phyloP scores from a whole-genome alignment of 208 protist genomes.

The Leishmania amazonensis region DNA sequence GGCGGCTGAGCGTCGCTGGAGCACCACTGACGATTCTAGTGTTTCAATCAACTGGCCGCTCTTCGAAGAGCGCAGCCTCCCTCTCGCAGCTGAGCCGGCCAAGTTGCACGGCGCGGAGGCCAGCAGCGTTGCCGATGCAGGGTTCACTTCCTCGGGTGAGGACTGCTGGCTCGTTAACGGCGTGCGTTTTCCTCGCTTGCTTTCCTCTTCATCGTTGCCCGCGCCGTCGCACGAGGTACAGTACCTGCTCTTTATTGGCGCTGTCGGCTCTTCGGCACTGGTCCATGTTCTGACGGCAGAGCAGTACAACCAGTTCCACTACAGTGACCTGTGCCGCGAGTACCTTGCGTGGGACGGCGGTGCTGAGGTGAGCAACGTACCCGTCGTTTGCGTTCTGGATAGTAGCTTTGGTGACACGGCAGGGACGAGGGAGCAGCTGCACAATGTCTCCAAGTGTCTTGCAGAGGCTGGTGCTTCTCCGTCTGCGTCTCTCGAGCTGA shows the following conservation, averaged over 20 bases:
- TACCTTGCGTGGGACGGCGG: constrained; percentile 38
- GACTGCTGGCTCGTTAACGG: constrained; percentile 69
- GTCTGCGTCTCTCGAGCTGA: neutral
- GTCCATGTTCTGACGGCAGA: constrained; percentile 64
- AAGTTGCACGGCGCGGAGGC: neutral
- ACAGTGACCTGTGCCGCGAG: constrained; percentile 42
- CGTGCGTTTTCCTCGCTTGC: constrained; percentile 52
- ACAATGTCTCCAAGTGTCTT: neutral
- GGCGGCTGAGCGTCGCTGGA: constrained; percentile 15
- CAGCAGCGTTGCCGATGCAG: neutral
- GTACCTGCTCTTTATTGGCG: constrained; percentile 74
- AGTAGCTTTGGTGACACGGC: constrained; percentile 34
- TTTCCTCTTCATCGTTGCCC: neutral
- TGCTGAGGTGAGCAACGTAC: constrained; percentile 13
- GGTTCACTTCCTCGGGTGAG: neutral
- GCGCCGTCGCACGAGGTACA: constrained; percentile 35
- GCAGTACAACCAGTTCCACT: constrained; percentile 80
- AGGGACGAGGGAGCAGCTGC: neutral
- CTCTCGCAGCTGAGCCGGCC: neutral
- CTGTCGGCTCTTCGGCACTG: constrained; percentile 38
- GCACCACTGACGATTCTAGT: neutral
- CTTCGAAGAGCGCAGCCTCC: constrained; percentile 16
- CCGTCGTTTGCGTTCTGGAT: constrained; percentile 54
- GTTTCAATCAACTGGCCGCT: constrained; percentile 27
- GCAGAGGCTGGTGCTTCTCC: neutral